Evolutionary conservation across 371 early-diverging fungal species (phyloP), one percentile per base, ranked within the genome.

Genomic region (Mortierella sp.): DNA sequence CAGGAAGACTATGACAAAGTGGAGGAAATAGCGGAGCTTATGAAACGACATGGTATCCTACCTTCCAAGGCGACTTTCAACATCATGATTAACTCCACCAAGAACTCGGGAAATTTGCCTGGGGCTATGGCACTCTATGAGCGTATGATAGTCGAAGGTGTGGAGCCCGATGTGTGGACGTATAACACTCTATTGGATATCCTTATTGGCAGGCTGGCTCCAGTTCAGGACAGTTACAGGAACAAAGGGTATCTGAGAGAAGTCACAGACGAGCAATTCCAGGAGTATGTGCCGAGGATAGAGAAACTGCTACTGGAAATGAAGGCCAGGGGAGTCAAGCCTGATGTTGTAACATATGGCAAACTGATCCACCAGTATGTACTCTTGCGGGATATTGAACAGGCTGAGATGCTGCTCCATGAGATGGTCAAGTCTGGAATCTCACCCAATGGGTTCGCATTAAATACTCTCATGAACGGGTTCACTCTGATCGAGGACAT

Each of bases 381-480:
- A 3, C 32, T 64, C 35, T 45, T 84, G 30, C 81, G 79, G 6
- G 84, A 87, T 55, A 72, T 87, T 52, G 75, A 74, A 22, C 79
- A 85, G 4, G 87, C 87, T 1, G 74, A 77, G 62, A 72, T 72
- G 24, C 62, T 79, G 10, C 86, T 87, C 63, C 84, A 68, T 22
- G 68, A 73, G 47, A 78, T 77, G 73, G 75, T 75, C 64, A 73
- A 75, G 43, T 58, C 77, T 22, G 70, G 78, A 10, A 66, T 71
- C 16, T 71, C 72, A 11, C 74, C 75, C 26, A 75, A 76, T 54
- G 60, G 73, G 14, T 39, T 66, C 22, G 63, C 68, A 1, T 84
- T 77, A 64, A 87, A 84, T 64, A 85, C 64, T 28, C 84, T 87
- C 72, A 80, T 87, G 75, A 79, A 84, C 26, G 87, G 86, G 24